These are phyloP conservation scores for Monosporascus sp. DNA, from an alignment of 2,329 filamentous ascomycete genomes.

Conservation along the genomic window DNA sequence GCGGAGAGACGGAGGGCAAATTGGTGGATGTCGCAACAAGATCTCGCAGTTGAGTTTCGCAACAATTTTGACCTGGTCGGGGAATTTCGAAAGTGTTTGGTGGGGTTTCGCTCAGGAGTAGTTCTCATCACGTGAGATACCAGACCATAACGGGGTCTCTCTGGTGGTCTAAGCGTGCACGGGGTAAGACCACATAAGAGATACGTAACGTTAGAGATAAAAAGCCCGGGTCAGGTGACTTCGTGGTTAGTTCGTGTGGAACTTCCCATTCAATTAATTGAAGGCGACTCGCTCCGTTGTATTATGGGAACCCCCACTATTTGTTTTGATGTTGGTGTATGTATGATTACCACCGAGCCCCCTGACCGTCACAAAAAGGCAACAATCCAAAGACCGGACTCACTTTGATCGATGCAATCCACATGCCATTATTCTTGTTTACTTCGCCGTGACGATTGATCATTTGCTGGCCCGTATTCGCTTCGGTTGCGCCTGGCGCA, in stretches of 20 bases:
- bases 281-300: neutral
- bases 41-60: neutral
- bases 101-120: neutral
- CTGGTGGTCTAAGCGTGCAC: neutral
- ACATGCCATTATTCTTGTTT: neutral
- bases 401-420: neutral
- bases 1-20: neutral
- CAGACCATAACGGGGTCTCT: neutral
- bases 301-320: neutral
- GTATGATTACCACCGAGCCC: neutral
- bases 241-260: neutral
- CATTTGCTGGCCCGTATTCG: slow-evolving; percentile 13
- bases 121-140: neutral
- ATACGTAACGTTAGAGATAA: neutral
- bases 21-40: neutral
- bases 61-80: neutral
- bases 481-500: slow-evolving; percentile 44
- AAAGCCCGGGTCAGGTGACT: neutral
- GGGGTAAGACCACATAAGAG: neutral
- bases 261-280: neutral
- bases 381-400: no score
- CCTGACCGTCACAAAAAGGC: no score
- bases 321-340: neutral
- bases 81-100: neutral
- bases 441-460: slow-evolving; percentile 2